Percentiles rank a stretch among this genome's conserved stretches.
Evolutionary conservation across 2,329 filamentous ascomycete species (phyloP).

Genomic region (Periconia digitata): DNA sequence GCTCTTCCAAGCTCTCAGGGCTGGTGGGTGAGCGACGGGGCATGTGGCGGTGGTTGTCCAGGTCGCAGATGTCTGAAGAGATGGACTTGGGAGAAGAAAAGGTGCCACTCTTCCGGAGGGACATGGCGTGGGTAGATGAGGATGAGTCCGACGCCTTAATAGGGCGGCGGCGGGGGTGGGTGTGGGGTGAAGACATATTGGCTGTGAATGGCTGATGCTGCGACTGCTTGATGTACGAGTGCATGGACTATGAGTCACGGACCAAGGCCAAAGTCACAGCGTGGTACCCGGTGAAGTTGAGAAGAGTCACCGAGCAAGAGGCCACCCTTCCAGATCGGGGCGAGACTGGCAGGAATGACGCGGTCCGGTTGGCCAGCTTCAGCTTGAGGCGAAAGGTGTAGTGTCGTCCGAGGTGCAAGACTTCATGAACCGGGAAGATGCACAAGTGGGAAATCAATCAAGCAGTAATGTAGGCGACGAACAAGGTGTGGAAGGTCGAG

Average conservation of each 20-base stretch:
- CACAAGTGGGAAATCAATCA: background rate
- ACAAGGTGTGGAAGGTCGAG: conserved; percentile 11
- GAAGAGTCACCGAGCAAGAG: conserved; percentile 9
- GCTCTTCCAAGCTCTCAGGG: conserved; percentile 51
- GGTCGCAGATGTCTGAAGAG: conserved; percentile 42
- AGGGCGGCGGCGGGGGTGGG: conserved; percentile 51
- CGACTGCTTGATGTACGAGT: conserved; percentile 9
- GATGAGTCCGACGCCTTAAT: conserved; percentile 39
- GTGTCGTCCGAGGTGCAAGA: conserved; percentile 2
- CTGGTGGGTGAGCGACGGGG: conserved; percentile 52
- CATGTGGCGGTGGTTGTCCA: conserved; percentile 45
- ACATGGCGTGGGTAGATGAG: conserved; percentile 45
- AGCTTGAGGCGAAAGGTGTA: conserved; percentile 4
- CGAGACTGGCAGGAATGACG: background rate
- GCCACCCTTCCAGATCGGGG: conserved; percentile 8
- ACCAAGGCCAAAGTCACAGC: conserved; percentile 9
- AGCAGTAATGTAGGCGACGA: conserved; percentile 5
- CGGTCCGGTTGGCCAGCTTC: conserved; percentile 5
- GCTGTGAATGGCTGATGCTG: conserved; percentile 35
- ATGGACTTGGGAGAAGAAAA: conserved; percentile 48
- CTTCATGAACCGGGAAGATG: conserved; percentile 5
- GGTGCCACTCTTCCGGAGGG: conserved; percentile 52
- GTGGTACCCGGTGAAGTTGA: conserved; percentile 2
- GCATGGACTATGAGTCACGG: conserved; percentile 37
- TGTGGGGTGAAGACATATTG: conserved; percentile 42